These are phyloP conservation scores for Tolypocladium cylindrosporum DNA, from an alignment of 2,329 filamentous ascomycete genomes.

Conservation along the genomic window DNA sequence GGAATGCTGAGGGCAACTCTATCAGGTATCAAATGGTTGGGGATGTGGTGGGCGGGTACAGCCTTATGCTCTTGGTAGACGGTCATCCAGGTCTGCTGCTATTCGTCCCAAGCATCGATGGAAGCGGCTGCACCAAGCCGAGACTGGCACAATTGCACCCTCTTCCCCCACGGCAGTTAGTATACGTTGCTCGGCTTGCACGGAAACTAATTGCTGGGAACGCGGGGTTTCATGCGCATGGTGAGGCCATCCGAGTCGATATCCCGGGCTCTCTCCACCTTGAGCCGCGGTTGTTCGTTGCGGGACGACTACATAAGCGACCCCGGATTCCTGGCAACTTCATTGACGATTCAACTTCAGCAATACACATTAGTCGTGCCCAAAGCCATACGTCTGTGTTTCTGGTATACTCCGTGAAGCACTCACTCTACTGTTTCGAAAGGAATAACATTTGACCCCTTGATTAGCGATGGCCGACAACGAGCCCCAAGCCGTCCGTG, in stretches of 20 bases:
- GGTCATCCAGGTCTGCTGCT: no score
- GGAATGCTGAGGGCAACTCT: no score
- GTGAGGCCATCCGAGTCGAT: neutral
- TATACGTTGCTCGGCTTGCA: neutral
- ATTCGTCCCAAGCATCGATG: no score
- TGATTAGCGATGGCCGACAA: neutral
- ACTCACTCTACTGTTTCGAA: neutral
- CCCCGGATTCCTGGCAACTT: neutral
- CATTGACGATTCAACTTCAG: neutral
- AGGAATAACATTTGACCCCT: neutral
- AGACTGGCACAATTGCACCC: neutral
- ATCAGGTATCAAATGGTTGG: no score
- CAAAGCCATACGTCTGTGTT: neutral
- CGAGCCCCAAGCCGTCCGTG: neutral
- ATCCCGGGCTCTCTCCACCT: neutral
- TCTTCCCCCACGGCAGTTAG: neutral
- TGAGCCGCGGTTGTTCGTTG: neutral
- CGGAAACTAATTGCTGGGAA: neutral
- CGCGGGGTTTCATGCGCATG: neutral
- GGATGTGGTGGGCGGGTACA: no score
- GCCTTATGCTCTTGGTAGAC: no score
- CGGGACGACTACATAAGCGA: neutral
- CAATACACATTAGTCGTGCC: neutral
- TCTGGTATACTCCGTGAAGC: neutral
- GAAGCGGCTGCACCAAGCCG: no score